A percentile compares a stretch with the other conserved stretches of the same genome.
phyloP scores from a whole-genome alignment of 805 yeast species.

The Candida corydali region DNA sequence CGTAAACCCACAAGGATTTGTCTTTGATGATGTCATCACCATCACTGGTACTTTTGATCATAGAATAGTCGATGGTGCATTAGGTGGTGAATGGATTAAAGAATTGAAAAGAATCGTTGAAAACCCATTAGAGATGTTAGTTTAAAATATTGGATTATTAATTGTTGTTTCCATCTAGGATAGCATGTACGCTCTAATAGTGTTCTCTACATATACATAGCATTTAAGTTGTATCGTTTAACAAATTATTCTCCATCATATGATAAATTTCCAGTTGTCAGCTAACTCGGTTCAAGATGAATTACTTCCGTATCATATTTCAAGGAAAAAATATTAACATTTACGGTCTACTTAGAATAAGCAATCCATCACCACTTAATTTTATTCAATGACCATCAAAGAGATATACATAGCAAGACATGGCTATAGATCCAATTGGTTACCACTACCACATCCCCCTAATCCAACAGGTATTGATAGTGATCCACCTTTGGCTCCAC shows the following conservation, averaged over 20 bases:
- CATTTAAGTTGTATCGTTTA: too few species aligned
- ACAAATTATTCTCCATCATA: background rate
- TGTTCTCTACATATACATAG: too few species aligned
- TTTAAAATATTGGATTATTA: conserved; percentile 55
- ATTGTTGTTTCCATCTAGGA: too few species aligned
- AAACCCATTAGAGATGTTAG: conserved; percentile 90
- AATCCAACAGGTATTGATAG: conserved; percentile 87
- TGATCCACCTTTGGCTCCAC: conserved; percentile 84
- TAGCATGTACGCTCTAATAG: too few species aligned
- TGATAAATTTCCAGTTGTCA: too few species aligned
- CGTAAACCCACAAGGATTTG: conserved; percentile 85
- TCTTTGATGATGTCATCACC: conserved; percentile 85
- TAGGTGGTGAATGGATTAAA: conserved; percentile 95
- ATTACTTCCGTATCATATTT: too few species aligned
- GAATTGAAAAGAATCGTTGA: conserved; percentile 88
- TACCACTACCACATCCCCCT: conserved; percentile 64
- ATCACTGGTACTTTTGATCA: conserved; percentile 98
- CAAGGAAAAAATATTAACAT: too few species aligned
- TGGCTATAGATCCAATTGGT: conserved; percentile 89
- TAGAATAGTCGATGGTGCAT: conserved; percentile 95
- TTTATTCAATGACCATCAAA: conserved; percentile 43
- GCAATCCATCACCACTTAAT: too few species aligned
- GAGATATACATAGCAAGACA: conserved; percentile 76
- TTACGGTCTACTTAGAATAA: too few species aligned
- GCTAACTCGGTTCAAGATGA: too few species aligned